These are phyloP conservation scores for Neonectria neomacrospora DNA, from an alignment of 2,329 filamentous ascomycete genomes.

Conservation along the genomic window DNA sequence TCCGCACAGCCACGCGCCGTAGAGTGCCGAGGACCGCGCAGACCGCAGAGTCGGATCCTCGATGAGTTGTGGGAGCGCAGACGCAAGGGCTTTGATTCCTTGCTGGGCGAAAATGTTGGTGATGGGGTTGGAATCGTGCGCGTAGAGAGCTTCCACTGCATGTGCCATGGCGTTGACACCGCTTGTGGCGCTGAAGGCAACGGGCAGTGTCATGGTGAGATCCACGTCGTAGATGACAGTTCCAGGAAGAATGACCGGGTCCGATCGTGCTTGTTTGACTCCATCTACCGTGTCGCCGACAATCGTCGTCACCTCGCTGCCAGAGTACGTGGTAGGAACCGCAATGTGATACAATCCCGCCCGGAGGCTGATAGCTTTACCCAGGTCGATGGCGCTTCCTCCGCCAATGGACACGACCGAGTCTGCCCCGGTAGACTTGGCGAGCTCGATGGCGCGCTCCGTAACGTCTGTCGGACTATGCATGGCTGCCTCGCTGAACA, in stretches of 20 bases:
- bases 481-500: slow-evolving; percentile 28
- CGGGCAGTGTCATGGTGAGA: slow-evolving; percentile 68
- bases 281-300: slow-evolving; percentile 70
- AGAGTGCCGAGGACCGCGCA: slow-evolving; percentile 55
- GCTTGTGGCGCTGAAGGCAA: slow-evolving; percentile 64
- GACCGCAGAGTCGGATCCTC: slow-evolving; percentile 51
- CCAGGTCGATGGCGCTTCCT: slow-evolving; percentile 61
- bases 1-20: slow-evolving; percentile 56
- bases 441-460: slow-evolving; percentile 16
- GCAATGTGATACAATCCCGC: slow-evolving; percentile 62
- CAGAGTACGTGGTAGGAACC: slow-evolving; percentile 70
- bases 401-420: slow-evolving; percentile 46
- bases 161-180: slow-evolving; percentile 75
- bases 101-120: slow-evolving; percentile 69
- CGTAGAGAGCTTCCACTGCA: slow-evolving; percentile 70
- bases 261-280: slow-evolving; percentile 66
- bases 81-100: slow-evolving; percentile 55
- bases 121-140: slow-evolving; percentile 69
- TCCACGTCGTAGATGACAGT: slow-evolving; percentile 74
- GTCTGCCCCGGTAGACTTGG: slow-evolving; percentile 18
- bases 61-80: slow-evolving; percentile 63
- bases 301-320: slow-evolving; percentile 73
- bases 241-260: slow-evolving; percentile 68
- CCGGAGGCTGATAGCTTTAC: slow-evolving; percentile 66
- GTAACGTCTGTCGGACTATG: slow-evolving; percentile 27